phyloP scores from a whole-genome alignment of 2,329 filamentous ascomycete species.

The Daldinia eschscholtzii region DNA sequence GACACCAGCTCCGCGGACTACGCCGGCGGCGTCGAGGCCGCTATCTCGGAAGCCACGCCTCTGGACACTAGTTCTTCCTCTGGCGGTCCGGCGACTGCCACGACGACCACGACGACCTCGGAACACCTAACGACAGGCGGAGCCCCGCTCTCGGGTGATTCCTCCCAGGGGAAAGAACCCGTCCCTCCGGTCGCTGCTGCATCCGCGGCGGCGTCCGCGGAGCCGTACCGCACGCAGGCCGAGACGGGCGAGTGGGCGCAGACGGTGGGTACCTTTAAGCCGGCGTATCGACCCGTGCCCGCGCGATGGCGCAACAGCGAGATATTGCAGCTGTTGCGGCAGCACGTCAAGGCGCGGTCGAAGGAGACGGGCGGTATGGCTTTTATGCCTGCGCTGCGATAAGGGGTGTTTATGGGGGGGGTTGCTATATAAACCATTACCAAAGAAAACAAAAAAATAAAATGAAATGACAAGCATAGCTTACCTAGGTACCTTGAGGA shows the following conservation, averaged over 20 bases:
- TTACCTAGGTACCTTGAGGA: no score
- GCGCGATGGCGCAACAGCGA: conserved; percentile 86
- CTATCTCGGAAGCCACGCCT: conserved; percentile 31
- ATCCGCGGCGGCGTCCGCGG: conserved; percentile 43
- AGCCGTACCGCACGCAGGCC: conserved; percentile 49
- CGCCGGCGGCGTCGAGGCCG: conserved; percentile 48
- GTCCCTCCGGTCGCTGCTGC: no score
- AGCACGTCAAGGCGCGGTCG: conserved; percentile 79
- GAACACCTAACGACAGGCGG: conserved; percentile 49
- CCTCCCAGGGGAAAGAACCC: conserved; percentile 45
- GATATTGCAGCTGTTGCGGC: conserved; percentile 79
- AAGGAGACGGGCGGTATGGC: conserved; percentile 67
- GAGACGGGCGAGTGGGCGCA: conserved; percentile 90
- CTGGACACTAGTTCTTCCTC: conserved; percentile 12
- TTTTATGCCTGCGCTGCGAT: conserved; percentile 66
- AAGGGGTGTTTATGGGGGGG: not conserved
- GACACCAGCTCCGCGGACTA: conserved; percentile 63
- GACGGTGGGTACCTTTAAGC: conserved; percentile 93
- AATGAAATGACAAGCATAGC: no score
- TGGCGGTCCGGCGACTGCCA: not conserved
- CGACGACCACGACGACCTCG: conserved; percentile 7
- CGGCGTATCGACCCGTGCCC: conserved; percentile 92
- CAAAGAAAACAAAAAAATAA: no score
- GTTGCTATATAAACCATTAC: no score
- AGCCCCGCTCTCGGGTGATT: conserved; percentile 43